Evolutionary conservation across 2,329 filamentous ascomycete genomes (phyloP), one percentile per base, ranked within the genome.

Genomic region (Endoconidiophora polonica): DNA sequence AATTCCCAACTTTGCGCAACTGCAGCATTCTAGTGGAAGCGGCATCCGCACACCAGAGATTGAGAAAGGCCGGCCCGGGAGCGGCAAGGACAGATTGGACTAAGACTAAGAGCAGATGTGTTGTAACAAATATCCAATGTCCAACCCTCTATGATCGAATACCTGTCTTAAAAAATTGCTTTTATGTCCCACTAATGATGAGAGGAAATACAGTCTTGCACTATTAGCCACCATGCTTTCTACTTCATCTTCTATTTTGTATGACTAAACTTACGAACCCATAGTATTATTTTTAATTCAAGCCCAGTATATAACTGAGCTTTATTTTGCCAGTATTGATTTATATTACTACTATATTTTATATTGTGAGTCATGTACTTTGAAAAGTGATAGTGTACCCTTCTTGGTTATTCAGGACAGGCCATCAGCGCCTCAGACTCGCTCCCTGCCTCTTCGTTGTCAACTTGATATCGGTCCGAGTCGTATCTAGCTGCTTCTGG

Each of bases 401-500:
- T 40, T 16, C 4, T 40, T 40, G 38, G 9, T 33, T 10, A 40
- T 40, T 22, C n/a, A 9, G 44, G 33, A 46, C 20, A 46, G 9
- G 44, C 3, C 16, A 46, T 46, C 29, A 46, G 9, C 3, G 43
- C 43, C 24, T 45, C 43, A 7, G 24, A 24, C 24, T 45, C 43
- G 36, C 36, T 18, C 26, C 12, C 46, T 43, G 18, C 22, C 6
- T 45, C 40, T 7, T 12, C 41, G 18, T 46, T 23, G 2, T 24
- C 43, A 18, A n/a, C 2, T 6, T 57, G 56, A 5, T 54, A 56
- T 3, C 45, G 55, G 2, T 58, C 56, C 4, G 50, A 56, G 5
- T 53, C 55, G 1, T 46, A 46, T 3, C 22, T 26, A 0, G 56
- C 53, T 18, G 58, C 56, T 10, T 46, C 46, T 2, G 66, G 66